phyloP scores from a whole-genome alignment of 306 rosid species.

The Quercus mongolica region DNA sequence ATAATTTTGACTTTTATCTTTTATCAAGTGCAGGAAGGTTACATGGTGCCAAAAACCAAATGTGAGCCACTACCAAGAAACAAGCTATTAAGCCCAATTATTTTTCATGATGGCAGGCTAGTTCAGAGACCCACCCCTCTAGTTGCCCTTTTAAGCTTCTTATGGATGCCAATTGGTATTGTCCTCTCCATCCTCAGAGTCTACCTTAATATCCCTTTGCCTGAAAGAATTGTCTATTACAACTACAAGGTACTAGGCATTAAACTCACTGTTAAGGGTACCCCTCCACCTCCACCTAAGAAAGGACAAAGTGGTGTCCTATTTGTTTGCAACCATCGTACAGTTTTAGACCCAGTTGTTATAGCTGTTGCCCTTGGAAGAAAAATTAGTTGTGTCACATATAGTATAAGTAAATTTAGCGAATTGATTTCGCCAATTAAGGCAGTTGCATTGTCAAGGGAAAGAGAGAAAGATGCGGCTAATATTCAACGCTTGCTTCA shows the following conservation, averaged over 20 bases:
- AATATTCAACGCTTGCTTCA: slow-evolving; percentile 64
- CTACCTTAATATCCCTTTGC: slow-evolving; percentile 72
- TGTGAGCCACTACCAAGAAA: slow-evolving; percentile 67
- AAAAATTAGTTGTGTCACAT: slow-evolving; percentile 90
- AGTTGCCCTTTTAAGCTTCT: slow-evolving; percentile 54
- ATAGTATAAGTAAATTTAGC: slow-evolving; percentile 80
- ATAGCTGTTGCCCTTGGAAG: slow-evolving; percentile 71
- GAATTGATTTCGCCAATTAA: slow-evolving; percentile 85
- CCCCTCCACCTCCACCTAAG: slow-evolving; percentile 77
- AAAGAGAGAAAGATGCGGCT: slow-evolving; percentile 78
- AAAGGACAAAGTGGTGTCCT: slow-evolving; percentile 76
- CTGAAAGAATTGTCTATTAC: slow-evolving; percentile 66
- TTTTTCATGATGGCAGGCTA: slow-evolving; percentile 89
- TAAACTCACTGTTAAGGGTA: slow-evolving; percentile 63
- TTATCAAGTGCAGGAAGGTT: slow-evolving; percentile 63
- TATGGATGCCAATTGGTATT: slow-evolving; percentile 85
- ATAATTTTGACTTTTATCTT: not conserved
- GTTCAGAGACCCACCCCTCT: slow-evolving; percentile 85
- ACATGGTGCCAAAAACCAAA: slow-evolving; percentile 60
- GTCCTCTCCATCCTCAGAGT: slow-evolving; percentile 71
- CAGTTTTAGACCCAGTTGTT: slow-evolving; percentile 81
- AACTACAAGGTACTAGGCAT: slow-evolving; percentile 75
- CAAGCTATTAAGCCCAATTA: slow-evolving; percentile 72
- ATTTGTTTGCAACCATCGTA: slow-evolving; percentile 82
- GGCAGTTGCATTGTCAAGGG: slow-evolving; percentile 80